Evolutionary conservation across 1,284 basidiomycete species (phyloP), one percentile per base, ranked within the genome.

Genomic region (Ustilago trichophora): DNA sequence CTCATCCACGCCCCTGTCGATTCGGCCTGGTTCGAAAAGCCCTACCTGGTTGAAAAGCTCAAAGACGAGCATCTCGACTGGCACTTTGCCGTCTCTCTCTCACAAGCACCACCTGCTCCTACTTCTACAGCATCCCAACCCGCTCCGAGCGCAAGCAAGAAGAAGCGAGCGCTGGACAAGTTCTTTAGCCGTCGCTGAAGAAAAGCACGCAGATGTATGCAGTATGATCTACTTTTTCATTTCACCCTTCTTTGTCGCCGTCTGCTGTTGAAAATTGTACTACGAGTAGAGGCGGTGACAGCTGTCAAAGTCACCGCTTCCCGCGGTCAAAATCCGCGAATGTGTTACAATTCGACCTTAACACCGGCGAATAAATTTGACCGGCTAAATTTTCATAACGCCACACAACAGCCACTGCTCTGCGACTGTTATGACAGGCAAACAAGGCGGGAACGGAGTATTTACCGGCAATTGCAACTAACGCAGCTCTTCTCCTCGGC

Each of bases 31-130:
- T 65, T 70, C 40, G 67, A 71, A 25, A 44, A 49, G 44, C 57
- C 63, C 1, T 71, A 66, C 19, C 37, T 71, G 18, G 42, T 71
- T 6, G 54, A 62, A 40, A 62, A 54, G 38, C 47, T 66, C 25
- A 55, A 62, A 35, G 62, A 76, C 35, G 75, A 76, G 45, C 75
- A 76, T 42, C 54, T 62, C 15, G 75, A 76, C 48, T 76, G 66
- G 65, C 75, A 76, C 26, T 73, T 75, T 51, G 75, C 75, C 34
- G 47, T 75, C n/a, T 55, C 58, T 5, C 58, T 71, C 13, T 71
- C 68, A 12, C 62, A 70, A 27, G 66, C 57, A 10, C 52, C 52
- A 27, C n/a, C 48, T 0, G 16, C 52, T 11, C 15, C n/a, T n/a
- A n/a, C 40, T 6, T 29, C 38, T 6, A 27, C 36, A 18, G 34